Base-by-base conservation (phyloP, 805 yeast genomes). In the Monosporozyma aerobia region DNA sequence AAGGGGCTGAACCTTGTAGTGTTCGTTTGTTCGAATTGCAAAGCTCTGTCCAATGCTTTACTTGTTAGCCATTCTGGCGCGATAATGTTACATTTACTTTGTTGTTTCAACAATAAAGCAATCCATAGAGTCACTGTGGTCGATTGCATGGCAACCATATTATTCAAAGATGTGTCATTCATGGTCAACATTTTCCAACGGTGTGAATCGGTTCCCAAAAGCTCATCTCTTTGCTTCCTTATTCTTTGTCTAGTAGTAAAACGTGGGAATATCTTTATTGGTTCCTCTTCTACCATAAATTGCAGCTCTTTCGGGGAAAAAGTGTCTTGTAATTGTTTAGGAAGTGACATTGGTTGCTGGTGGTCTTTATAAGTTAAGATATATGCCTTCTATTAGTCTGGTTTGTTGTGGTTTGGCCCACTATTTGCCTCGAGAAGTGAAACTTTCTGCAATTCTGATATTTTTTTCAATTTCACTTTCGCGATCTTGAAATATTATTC, bases 41-140 rank as follows among this genome's bases (percentile, higher is more conserved):
- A 80, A 44, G 77, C 73, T 5, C 72, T 74, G 51, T 78, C 77
- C 53, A 92, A 67, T 49, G 73, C 73, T 19, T 73, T 72, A 47
- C 78, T 68, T 9, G 76, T 77, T 9, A 94, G 74, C 99, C 99
- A 94, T 1, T 73, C 76, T 0, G 99, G 99, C 13, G 90, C 84
- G 8, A 88, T 82, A 2, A 94, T 81, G 56, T 83, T 85, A 68
- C 97, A 89, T 61, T 90, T 84, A 47, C 82, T 84, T 66, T 94
- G 98, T 47, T 83, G 81, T 62, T 88, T 89, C 49, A 94, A 72
- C 22, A 90, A 71, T 7, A 90, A 64, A 0, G 97, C 98, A 22
- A 87, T 72, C 98, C 98, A 94, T 1, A 92, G 57, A 0, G 97
- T 95, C 0, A 94, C 81, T 47, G 78, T 73, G 19, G 77, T 78